phyloP scores from a whole-genome alignment of 2,329 filamentous ascomycete genomes.

The Aspergillus persii region DNA sequence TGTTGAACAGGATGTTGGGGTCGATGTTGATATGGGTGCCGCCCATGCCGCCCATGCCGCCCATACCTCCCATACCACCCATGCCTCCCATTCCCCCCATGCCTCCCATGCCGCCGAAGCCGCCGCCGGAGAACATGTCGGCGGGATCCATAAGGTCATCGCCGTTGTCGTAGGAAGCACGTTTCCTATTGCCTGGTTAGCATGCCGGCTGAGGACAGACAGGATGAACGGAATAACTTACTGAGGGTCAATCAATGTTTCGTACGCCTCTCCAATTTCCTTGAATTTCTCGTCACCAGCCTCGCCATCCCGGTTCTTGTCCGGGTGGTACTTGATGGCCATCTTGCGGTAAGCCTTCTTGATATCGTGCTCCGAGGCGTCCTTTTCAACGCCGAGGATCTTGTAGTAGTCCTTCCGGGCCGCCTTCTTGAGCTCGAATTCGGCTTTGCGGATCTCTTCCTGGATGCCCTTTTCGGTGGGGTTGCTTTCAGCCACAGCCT shows the following conservation, averaged over 20 bases:
- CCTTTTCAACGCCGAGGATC: conserved; percentile 85
- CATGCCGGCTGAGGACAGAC: background rate
- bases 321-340: conserved; percentile 90
- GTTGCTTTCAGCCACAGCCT: conserved; percentile 77
- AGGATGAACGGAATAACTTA: conserved; percentile 50
- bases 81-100: conserved; percentile 54
- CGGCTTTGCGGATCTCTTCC: conserved; percentile 84
- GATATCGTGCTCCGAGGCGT: conserved; percentile 78
- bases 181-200: conserved; percentile 60
- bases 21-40: conserved; percentile 57
- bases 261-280: conserved; percentile 95
- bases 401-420: conserved; percentile 99
- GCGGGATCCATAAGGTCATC: conserved; percentile 85
- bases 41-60: conserved; percentile 58
- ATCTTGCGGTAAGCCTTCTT: conserved; percentile 97
- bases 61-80: conserved; percentile 48
- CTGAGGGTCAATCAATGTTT: conserved; percentile 90
- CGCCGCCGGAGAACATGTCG: conserved; percentile 74
- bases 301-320: conserved; percentile 88
- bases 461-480: conserved; percentile 76
- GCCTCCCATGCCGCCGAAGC: conserved; percentile 52
- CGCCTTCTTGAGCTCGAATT: conserved; percentile 96
- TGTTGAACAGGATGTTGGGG: conserved; percentile 76
- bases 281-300: conserved; percentile 88
- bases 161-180: conserved; percentile 85